These are phyloP conservation scores for Piper longum DNA, from an alignment of 164 flowering plant genomes.

Conservation along the genomic window DNA sequence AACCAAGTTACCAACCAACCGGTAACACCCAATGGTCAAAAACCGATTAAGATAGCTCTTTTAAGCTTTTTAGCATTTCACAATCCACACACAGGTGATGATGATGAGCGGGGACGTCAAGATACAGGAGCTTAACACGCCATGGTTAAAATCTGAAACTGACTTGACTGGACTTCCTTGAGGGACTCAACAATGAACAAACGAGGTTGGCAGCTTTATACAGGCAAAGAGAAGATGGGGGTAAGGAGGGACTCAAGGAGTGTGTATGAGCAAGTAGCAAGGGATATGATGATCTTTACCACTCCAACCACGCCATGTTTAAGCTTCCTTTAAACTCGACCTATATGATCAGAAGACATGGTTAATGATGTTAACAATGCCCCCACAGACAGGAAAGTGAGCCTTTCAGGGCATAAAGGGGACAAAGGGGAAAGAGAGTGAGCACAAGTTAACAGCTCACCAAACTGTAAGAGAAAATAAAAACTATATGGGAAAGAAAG, in stretches of 20 bases:
- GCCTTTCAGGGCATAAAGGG: constrained; percentile 90
- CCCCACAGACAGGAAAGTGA: constrained; percentile 58
- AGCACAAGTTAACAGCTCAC: constrained; percentile 64
- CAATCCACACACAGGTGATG: not conserved
- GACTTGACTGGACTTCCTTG: constrained; percentile 58
- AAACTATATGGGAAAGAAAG: constrained; percentile 47
- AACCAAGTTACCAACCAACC: not conserved
- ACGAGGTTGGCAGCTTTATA: constrained; percentile 69
- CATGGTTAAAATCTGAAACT: constrained; percentile 1
- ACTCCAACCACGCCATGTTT: constrained; percentile 15
- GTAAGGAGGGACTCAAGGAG: constrained; percentile 38
- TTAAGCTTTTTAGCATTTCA: not conserved
- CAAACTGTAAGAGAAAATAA: constrained; percentile 3
- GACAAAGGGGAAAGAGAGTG: constrained; percentile 26
- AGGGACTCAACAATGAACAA: constrained; percentile 83
- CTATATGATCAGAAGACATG: constrained; percentile 26
- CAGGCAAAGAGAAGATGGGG: constrained; percentile 9
- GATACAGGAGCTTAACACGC: not conserved
- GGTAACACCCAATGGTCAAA: not conserved
- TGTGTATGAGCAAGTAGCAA: constrained; percentile 17
- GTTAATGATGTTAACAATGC: constrained; percentile 12
- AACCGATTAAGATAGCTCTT: constrained; percentile 4
- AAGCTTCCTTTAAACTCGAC: constrained; percentile 21
- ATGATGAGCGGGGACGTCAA: constrained; percentile 1
- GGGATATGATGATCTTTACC: constrained; percentile 48